These are phyloP conservation scores for Phytophthora nicotianae DNA, from an alignment of 352 stramenopile genomes.

Conservation along the genomic window DNA sequence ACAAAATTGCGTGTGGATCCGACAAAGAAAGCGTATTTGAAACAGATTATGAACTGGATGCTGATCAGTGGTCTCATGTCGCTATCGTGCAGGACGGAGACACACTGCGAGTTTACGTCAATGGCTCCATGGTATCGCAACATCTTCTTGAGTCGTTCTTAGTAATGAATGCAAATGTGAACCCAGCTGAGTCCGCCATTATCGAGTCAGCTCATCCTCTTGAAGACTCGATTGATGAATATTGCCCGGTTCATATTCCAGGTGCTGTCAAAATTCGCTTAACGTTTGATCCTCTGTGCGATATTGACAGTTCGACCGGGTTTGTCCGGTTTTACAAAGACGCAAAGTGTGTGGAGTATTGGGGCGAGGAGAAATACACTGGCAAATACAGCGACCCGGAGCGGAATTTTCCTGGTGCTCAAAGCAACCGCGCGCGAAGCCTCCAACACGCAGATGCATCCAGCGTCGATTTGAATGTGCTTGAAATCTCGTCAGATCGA, in stretches of 20 bases:
- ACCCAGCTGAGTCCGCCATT: conserved; percentile 53
- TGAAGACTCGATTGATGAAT: conserved; percentile 58
- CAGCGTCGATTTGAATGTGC: conserved; percentile 27
- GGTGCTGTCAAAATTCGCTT: conserved; percentile 72
- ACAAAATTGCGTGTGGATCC: conserved; percentile 60
- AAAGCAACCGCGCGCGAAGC: conserved; percentile 55
- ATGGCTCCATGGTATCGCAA: conserved; percentile 66
- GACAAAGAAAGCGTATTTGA: conserved; percentile 71
- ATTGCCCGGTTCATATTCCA: conserved; percentile 76
- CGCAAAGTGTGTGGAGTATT: conserved; percentile 64
- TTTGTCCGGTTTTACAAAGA: conserved; percentile 82
- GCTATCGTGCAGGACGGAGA: conserved; percentile 71
- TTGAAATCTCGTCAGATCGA: conserved; percentile 70
- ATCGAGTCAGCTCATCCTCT: conserved; percentile 69
- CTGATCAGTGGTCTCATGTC: conserved; percentile 69
- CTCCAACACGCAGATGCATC: conserved; percentile 24
- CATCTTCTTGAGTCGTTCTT: conserved; percentile 74
- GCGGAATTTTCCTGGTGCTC: conserved; percentile 71
- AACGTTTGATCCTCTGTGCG: conserved; percentile 74
- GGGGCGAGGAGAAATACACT: conserved; percentile 74
- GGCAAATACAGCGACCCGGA: conserved; percentile 78
- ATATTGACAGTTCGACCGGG: conserved; percentile 61
- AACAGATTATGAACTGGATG: conserved; percentile 67
- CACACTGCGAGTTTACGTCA: conserved; percentile 66
- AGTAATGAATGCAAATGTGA: conserved; percentile 48